A percentile compares a stretch with the other conserved stretches of the same genome.
Evolutionary conservation across 139 green algal genomes (phyloP).

Genomic region (Dunaliella sp.): DNA sequence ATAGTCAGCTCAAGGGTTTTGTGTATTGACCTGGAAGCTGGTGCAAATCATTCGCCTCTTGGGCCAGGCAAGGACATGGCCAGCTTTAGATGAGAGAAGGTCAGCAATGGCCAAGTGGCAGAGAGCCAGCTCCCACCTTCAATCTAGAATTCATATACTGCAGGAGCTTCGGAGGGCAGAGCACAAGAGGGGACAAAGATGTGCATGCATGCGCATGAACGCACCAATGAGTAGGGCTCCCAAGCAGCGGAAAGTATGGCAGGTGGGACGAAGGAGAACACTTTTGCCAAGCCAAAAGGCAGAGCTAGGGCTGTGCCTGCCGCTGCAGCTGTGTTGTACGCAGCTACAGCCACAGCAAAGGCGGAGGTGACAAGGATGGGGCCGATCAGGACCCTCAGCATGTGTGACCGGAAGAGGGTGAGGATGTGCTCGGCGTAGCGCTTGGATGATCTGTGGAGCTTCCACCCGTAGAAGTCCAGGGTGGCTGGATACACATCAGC

Average conservation of each 20-base stretch:
- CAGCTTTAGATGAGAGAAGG: no score
- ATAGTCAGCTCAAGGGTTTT: no score
- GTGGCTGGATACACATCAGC: slow-evolving; percentile 26
- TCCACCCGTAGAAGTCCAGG: slow-evolving; percentile 22
- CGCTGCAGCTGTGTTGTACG: slow-evolving; percentile 6
- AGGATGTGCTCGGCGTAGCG: slow-evolving; percentile 17
- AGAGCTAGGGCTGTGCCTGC: neutral
- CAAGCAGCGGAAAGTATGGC: neutral
- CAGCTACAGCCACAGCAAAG: slow-evolving; percentile 8
- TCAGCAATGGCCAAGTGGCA: no score
- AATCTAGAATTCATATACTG: no score
- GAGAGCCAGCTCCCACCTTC: no score
- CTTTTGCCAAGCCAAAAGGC: neutral
- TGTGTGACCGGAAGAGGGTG: slow-evolving; percentile 26
- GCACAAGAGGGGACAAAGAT: neutral
- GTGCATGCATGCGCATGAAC: neutral
- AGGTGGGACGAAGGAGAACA: neutral
- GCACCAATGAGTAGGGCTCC: slow-evolving; percentile 6
- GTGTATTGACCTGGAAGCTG: no score
- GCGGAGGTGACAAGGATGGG: neutral
- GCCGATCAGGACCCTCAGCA: neutral
- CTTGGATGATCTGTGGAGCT: neutral
- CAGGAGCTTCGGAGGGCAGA: no score
- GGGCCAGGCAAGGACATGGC: no score
- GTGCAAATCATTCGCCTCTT: no score